Conservation (phyloP, 1,139 yeast genomes). For the Kazachstania sp. region DNA sequence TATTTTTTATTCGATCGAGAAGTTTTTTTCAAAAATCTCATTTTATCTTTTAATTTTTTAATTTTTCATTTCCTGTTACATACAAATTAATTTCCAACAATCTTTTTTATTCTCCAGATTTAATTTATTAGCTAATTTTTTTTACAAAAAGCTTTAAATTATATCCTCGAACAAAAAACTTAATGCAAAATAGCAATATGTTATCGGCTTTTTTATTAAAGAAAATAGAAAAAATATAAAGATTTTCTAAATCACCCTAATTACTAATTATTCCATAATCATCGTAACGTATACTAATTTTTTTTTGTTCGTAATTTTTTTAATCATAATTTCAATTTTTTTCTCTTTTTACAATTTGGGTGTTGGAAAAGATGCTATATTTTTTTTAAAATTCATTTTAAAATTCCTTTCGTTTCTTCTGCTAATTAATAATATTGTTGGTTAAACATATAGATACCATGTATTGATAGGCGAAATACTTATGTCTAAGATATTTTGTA, state of each 20-base stretch:
- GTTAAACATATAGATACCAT: constrained; percentile 1
- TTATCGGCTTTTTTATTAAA: background rate
- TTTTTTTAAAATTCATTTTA: background rate
- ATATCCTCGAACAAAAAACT: background rate
- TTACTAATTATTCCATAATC: constrained; percentile 3
- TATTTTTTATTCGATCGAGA: background rate
- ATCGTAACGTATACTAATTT: constrained; percentile 2
- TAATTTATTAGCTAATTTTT: background rate
- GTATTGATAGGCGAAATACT: background rate
- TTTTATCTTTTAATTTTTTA: background rate
- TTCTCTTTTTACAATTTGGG: background rate
- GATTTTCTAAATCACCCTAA: background rate
- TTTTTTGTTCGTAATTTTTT: constrained; percentile 2
- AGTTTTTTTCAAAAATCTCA: background rate
- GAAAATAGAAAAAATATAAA: background rate
- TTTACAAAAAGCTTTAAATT: background rate
- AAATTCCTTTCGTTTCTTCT: too few species aligned
- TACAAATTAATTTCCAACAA: background rate
- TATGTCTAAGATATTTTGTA: background rate
- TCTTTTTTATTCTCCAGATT: background rate
- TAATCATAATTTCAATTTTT: constrained; percentile 1
- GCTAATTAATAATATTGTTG: background rate
- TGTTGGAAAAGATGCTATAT: background rate
- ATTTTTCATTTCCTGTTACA: background rate
- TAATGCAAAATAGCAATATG: background rate